Percentiles rank a stretch among this genome's conserved stretches.
Evolutionary conservation across 148 eudicot genomes (phyloP).

Genomic region (Nyssa sinensis): DNA sequence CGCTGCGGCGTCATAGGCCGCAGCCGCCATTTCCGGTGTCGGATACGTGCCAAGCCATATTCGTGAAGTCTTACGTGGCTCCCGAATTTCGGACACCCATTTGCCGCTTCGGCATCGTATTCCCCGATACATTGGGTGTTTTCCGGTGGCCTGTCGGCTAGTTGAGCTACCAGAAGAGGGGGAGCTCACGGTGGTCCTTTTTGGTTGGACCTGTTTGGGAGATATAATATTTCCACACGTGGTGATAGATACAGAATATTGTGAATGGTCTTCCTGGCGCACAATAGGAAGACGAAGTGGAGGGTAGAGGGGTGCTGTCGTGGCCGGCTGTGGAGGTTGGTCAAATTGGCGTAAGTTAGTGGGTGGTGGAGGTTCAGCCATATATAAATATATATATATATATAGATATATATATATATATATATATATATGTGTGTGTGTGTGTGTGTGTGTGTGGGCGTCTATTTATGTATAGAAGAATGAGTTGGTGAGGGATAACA

Average conservation of each 20-base stretch:
- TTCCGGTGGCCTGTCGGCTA: slow-evolving; percentile 16
- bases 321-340: background rate
- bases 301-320: background rate
- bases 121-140: slow-evolving; percentile 35
- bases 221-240: background rate
- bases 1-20: slow-evolving; percentile 67
- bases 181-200: slow-evolving; percentile 4
- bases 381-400: background rate
- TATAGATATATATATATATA: background rate
- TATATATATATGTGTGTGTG: background rate
- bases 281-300: background rate
- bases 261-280: background rate
- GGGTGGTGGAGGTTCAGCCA: slow-evolving; percentile 9
- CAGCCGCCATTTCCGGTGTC: slow-evolving; percentile 48
- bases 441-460: background rate
- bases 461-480: too few relatives aligned
- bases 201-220: background rate
- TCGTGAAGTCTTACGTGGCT: slow-evolving; percentile 43
- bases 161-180: slow-evolving; percentile 10
- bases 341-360: background rate
- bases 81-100: slow-evolving; percentile 54
- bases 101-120: slow-evolving; percentile 46
- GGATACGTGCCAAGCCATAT: slow-evolving; percentile 51
- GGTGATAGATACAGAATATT: background rate
- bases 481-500: background rate